These are phyloP conservation scores for Fusarium zealandicum DNA, from an alignment of 2,329 filamentous ascomycete genomes.

Conservation along the genomic window DNA sequence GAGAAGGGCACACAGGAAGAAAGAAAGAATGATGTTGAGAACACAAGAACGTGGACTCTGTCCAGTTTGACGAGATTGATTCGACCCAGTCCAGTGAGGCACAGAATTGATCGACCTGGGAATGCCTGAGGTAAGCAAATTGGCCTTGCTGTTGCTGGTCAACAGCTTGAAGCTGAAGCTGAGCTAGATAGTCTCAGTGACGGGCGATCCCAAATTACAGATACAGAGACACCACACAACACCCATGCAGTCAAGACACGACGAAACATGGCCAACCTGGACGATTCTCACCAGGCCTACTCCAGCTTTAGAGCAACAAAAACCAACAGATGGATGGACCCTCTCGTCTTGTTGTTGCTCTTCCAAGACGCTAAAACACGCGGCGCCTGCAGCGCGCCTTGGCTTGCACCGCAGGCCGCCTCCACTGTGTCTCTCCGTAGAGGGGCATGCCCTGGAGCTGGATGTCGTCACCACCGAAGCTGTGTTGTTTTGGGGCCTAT, in stretches of 20 bases:
- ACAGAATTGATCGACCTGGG: slow-evolving; percentile 27
- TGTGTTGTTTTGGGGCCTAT: slow-evolving; percentile 15
- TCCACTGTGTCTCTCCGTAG: slow-evolving; percentile 1
- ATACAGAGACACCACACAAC: background rate
- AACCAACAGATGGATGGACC: slow-evolving; percentile 22
- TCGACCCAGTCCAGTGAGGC: slow-evolving; percentile 18
- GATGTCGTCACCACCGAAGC: slow-evolving; percentile 30
- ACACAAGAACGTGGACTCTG: slow-evolving; percentile 18
- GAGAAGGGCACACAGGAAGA: slow-evolving; percentile 1
- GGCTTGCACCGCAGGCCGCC: background rate
- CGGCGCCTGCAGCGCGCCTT: slow-evolving; percentile 16
- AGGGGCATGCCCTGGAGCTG: slow-evolving; percentile 2
- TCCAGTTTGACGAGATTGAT: slow-evolving; percentile 17
- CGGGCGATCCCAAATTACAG: background rate
- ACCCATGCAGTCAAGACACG: background rate
- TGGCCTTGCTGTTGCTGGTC: slow-evolving; percentile 24
- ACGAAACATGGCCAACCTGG: background rate
- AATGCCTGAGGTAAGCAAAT: slow-evolving; percentile 35
- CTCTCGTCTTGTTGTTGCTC: slow-evolving; percentile 4
- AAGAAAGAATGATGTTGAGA: background rate
- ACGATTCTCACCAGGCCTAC: background rate
- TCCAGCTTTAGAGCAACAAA: too few relatives aligned
- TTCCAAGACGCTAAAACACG: slow-evolving; percentile 29
- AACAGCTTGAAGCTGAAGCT: slow-evolving; percentile 26
- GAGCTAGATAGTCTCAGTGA: slow-evolving; percentile 24